Conservation (phyloP, 2,329 filamentous ascomycete genomes). For the Ceratocystiopsis sp. region DNA sequence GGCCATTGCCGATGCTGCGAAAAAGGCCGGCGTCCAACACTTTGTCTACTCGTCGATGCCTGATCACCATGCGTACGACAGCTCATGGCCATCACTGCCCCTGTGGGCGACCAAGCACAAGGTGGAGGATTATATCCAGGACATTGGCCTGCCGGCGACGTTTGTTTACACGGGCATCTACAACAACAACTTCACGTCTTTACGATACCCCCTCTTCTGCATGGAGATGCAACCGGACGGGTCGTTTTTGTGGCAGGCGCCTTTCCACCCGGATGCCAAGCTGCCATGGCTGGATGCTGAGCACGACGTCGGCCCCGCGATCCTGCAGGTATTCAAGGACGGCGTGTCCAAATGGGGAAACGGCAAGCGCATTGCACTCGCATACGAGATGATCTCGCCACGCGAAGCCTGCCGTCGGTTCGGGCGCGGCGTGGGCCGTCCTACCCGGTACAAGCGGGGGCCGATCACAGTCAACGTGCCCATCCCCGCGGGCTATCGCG, state of each 20-base stretch:
- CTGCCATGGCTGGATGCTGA: constrained; percentile 93
- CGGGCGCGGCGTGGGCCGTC: constrained; percentile 57
- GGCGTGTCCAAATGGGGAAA: constrained; percentile 70
- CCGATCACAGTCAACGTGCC: constrained; percentile 73
- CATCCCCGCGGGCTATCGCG: constrained; percentile 73
- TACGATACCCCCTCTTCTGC: constrained; percentile 85
- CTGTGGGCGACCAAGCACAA: constrained; percentile 87
- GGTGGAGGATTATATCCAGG: constrained; percentile 77
- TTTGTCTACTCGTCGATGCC: constrained; percentile 97
- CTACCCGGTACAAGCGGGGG: constrained; percentile 60
- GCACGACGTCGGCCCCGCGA: constrained; percentile 83
- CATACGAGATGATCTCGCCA: constrained; percentile 79
- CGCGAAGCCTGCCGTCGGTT: constrained; percentile 69
- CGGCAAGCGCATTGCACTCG: constrained; percentile 58
- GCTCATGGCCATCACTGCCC: constrained; percentile 65
- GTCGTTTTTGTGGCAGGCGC: constrained; percentile 82
- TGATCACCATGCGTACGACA: constrained; percentile 68
- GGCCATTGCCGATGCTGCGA: constrained; percentile 76
- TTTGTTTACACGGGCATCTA: constrained; percentile 96
- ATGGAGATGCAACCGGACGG: constrained; percentile 78
- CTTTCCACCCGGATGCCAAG: constrained; percentile 77
- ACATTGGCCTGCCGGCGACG: constrained; percentile 68
- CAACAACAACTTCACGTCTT: constrained; percentile 96
- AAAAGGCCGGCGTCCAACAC: constrained; percentile 68
- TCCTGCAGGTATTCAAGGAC: constrained; percentile 91